Percentiles rank a stretch among this genome's conserved stretches.
Conservation (phyloP, 2,329 filamentous ascomycete species). For the Cladosporium sp. region DNA sequence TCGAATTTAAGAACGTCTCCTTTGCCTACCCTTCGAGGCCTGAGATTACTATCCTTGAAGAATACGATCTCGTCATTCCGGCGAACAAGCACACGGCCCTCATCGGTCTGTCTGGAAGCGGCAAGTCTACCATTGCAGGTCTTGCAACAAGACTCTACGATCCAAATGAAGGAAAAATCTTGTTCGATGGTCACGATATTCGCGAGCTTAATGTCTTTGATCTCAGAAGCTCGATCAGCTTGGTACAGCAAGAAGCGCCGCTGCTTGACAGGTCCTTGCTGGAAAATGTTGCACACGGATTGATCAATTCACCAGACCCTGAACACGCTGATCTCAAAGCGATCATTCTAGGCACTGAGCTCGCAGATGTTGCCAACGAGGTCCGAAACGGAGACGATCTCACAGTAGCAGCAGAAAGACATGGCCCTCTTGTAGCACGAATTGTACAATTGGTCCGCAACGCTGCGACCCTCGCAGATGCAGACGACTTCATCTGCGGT, state of each 20-base stretch:
- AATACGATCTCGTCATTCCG: constrained; percentile 61
- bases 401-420: constrained; percentile 36
- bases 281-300: constrained; percentile 51
- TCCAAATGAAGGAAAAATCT: constrained; percentile 29
- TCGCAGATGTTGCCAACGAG: constrained; percentile 42
- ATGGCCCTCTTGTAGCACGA: constrained; percentile 47
- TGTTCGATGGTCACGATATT: constrained; percentile 37
- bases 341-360: constrained; percentile 38
- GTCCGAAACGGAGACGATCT: constrained; percentile 51
- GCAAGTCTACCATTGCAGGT: constrained; percentile 79
- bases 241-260: constrained; percentile 50
- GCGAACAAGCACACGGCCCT: constrained; percentile 67
- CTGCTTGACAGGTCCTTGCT: constrained; percentile 50
- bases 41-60: constrained; percentile 52
- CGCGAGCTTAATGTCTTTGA: constrained; percentile 34
- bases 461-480: constrained; percentile 84
- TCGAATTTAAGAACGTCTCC: constrained; percentile 57
- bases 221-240: constrained; percentile 32
- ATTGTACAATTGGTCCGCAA: constrained; percentile 91
- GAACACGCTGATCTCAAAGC: constrained; percentile 38
- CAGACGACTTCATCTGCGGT: constrained; percentile 42
- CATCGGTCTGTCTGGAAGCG: constrained; percentile 78
- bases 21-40: constrained; percentile 68
- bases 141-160: constrained; percentile 45
- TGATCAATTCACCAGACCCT: constrained; percentile 38